These are phyloP conservation scores for Blastobotrys aristatus DNA, from an alignment of 1,139 yeast genomes.

Conservation along the genomic window DNA sequence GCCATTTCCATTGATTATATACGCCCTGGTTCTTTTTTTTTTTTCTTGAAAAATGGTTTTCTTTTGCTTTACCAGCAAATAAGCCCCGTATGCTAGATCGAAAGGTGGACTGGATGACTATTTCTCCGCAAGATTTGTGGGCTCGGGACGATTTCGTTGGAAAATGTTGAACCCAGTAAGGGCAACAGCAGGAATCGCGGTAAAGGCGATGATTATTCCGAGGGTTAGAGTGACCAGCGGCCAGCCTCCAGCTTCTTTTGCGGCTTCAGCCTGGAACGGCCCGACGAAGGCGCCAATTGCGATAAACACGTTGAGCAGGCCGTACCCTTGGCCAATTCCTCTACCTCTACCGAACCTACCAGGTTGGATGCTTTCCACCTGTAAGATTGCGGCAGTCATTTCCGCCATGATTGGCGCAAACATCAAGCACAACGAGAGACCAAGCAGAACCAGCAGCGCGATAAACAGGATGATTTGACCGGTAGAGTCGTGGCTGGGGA, in stretches of 20 bases:
- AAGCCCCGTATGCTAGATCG: too few species aligned
- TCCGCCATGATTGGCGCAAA: conserved; percentile 33
- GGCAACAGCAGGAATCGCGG: conserved; percentile 13
- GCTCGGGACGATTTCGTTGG: too few species aligned
- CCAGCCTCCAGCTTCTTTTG: conserved; percentile 28
- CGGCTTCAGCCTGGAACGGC: conserved; percentile 33
- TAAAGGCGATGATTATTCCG: conserved; percentile 24
- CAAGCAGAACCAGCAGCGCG: conserved; percentile 28
- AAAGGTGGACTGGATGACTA: too few species aligned
- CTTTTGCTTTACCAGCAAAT: too few species aligned
- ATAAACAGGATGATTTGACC: conserved; percentile 30
- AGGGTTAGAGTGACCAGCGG: conserved; percentile 23
- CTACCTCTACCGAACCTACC: conserved; percentile 33
- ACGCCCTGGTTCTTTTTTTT: too few species aligned
- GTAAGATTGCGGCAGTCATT: conserved; percentile 27
- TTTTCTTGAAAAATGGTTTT: too few species aligned
- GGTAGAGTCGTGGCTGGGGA: conserved; percentile 27
- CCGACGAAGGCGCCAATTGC: conserved; percentile 35
- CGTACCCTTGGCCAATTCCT: conserved; percentile 37
- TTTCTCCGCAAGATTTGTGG: too few species aligned
- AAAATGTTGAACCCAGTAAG: too few species aligned
- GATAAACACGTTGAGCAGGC: conserved; percentile 34
- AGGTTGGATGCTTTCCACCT: conserved; percentile 28
- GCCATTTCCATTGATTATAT: too few species aligned
- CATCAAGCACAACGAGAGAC: conserved; percentile 24